Base-by-base conservation (phyloP, 805 yeast genomes). In the Candida orba region DNA sequence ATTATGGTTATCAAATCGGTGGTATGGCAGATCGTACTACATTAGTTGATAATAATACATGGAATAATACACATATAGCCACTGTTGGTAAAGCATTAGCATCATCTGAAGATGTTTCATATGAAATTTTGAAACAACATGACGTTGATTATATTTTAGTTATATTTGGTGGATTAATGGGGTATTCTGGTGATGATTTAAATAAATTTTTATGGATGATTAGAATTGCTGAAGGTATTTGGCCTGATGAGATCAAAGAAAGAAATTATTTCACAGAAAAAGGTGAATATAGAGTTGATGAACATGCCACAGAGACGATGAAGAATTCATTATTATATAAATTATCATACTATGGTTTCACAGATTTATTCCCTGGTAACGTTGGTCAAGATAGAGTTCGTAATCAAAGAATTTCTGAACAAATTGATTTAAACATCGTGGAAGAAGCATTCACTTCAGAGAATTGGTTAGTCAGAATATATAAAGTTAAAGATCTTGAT, bases 1-100 rank as follows among this genome's bases (percentile, higher is more conserved):
- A 95, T 71, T 95, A 95, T 61, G 99, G 99, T 43, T 93, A 93
- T 67, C 99, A 93, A 71, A 93, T 93, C 58, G 99, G 99, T 56
- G 99, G 99, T 50, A 93, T 93, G 98, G 99, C 99, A 37, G 99
- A 93, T 67, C 79, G 99, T 61, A 91, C 98, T 51, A 93, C 99
- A 6, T 73, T 93, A 54, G 99, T 95, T 34, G 99, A 93, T 66
- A 93, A 93, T 76, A 93, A 93, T 69, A 93, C 99, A 10, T 93
- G 99, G 99, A 93, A 93, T 65, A 93, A 93, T 71, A 93, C 99
- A 4, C 99, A 93, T 64, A 95, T 93, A 66, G 99, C 99, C 53
- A 89, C 96, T 14, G 99, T 93, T 43, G 99, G 99, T 57, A 89
- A 89, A 65, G 98, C 98, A 17, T 88, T 93, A 96, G 78, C 95